These are phyloP conservation scores for Dryas alaskensis DNA, from an alignment of 306 rosid species.

Conservation along the genomic window DNA sequence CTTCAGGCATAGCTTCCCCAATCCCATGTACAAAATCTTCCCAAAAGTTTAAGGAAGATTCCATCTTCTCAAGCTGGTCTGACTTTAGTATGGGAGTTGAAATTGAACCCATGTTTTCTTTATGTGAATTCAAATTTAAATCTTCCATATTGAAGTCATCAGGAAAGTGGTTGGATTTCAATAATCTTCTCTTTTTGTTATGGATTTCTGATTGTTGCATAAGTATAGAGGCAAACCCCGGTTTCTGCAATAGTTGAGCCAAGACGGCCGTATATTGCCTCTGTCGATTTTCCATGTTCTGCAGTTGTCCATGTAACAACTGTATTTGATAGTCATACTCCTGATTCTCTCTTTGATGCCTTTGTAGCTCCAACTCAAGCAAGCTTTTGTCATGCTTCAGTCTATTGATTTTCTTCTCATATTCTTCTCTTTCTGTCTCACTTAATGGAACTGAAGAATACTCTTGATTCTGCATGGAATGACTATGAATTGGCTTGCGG, in stretches of 20 bases:
- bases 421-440: conserved; percentile 29
- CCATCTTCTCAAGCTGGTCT: conserved; percentile 30
- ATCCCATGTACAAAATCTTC: conserved; percentile 22
- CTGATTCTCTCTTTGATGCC: conserved; percentile 23
- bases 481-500: conserved; percentile 43
- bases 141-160: conserved; percentile 22
- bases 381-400: conserved; percentile 22
- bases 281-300: conserved; percentile 31
- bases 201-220: conserved; percentile 31
- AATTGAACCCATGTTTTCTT: conserved; percentile 12
- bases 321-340: conserved; percentile 28
- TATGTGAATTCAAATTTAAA: conserved; percentile 11
- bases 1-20: conserved; percentile 16
- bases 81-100: conserved; percentile 19
- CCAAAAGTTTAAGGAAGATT: conserved; percentile 31
- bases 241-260: conserved; percentile 28
- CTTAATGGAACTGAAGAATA: conserved; percentile 28
- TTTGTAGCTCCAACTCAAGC: conserved; percentile 30
- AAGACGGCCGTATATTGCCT: conserved; percentile 13
- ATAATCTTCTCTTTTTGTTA: conserved; percentile 34
- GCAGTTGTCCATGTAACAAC: conserved; percentile 24
- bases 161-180: conserved; percentile 20
- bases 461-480: conserved; percentile 30
- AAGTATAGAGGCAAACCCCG: conserved; percentile 26
- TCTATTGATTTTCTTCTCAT: conserved; percentile 28